Evolutionary conservation across 1,284 basidiomycete genomes (phyloP).

Genomic region (Ceratobasidium sp.): DNA sequence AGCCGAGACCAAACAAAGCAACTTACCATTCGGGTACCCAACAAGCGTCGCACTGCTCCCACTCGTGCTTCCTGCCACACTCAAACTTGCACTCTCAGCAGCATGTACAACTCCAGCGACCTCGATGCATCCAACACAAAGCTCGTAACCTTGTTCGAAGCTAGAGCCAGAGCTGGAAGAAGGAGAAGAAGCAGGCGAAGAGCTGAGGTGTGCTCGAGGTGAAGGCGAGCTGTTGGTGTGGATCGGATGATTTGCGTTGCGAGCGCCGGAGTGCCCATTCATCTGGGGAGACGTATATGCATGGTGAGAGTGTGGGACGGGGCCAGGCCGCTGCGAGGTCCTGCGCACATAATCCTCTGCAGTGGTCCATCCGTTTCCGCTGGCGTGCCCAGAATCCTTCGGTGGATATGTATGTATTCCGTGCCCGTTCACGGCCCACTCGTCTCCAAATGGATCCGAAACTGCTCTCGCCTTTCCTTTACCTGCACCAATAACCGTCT

Average conservation of each 20-base stretch:
- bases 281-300: conserved; percentile 14
- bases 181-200: conserved; percentile 47
- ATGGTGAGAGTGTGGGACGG: conserved; percentile 38
- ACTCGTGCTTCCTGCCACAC: neutral
- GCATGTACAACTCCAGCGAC: conserved; percentile 80
- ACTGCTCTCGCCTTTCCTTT: conserved; percentile 55
- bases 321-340: conserved; percentile 8
- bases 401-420: conserved; percentile 34
- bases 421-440: conserved; percentile 7
- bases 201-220: conserved; percentile 21
- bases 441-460: conserved; percentile 29
- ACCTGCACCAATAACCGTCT: conserved; percentile 51
- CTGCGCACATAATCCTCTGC: conserved; percentile 23
- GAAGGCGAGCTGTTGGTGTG: conserved; percentile 24
- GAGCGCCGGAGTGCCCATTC: neutral
- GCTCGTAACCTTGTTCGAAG: conserved; percentile 72
- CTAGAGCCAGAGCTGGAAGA: conserved; percentile 55
- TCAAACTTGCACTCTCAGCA: conserved; percentile 56
- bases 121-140: conserved; percentile 82
- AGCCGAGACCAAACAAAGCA: neutral
- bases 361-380: conserved; percentile 6
- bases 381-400: neutral
- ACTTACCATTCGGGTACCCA: conserved; percentile 19
- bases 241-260: neutral
- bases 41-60: conserved; percentile 34